phyloP scores from a whole-genome alignment of 2,329 filamentous ascomycete genomes.

The Septoria linicola region DNA sequence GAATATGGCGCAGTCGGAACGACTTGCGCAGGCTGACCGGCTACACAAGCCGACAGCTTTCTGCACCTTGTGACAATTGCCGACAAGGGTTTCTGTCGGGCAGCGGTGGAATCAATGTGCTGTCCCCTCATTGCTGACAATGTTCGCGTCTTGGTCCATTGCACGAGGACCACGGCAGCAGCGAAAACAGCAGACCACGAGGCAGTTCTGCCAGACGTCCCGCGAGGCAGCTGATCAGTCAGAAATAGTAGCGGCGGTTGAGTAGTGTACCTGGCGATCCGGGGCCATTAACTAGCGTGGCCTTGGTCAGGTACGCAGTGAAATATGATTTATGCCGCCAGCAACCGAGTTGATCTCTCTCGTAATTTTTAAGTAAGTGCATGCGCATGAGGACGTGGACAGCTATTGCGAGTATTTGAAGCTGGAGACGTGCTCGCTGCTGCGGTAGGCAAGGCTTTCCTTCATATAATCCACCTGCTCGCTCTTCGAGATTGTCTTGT shows the following conservation, averaged over 20 bases:
- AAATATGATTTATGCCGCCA: not conserved
- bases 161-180: not conserved
- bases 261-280: conserved; percentile 5
- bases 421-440: no score
- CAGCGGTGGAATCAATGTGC: not conserved
- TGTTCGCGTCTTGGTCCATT: not conserved
- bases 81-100: not conserved
- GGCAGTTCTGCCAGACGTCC: not conserved
- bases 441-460: no score
- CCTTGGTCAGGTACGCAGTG: conserved; percentile 7
- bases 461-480: no score
- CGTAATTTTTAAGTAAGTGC: not conserved
- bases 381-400: not conserved
- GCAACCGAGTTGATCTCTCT: conserved; percentile 1
- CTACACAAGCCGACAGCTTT: not conserved
- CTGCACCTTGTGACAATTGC: conserved; percentile 2
- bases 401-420: not conserved
- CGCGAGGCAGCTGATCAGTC: not conserved
- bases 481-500: no score
- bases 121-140: not conserved
- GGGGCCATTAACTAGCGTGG: conserved; percentile 6
- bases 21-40: not conserved
- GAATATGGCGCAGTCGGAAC: conserved; percentile 9
- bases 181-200: not conserved
- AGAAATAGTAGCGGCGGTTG: not conserved